phyloP scores from a whole-genome alignment of 176 grass and related monocot genomes.

The Lolium multiflorum region DNA sequence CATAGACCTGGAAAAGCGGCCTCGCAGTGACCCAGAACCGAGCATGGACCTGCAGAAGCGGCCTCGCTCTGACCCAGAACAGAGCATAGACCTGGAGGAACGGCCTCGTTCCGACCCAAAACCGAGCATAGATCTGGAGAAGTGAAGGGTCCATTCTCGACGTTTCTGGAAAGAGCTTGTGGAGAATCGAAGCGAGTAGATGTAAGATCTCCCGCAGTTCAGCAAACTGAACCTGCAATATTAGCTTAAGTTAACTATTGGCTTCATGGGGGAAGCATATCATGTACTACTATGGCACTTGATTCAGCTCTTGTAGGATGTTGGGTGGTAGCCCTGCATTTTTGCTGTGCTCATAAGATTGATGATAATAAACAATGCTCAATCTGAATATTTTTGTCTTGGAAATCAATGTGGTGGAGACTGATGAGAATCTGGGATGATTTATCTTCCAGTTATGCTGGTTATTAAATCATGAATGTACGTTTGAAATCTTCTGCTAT shows the following conservation, averaged over 20 bases:
- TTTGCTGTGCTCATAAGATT: conserved; percentile 51
- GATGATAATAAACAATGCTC: conserved; percentile 35
- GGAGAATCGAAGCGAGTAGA: conserved; percentile 19
- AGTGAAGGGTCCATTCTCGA: conserved; percentile 42
- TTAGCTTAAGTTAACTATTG: conserved; percentile 32
- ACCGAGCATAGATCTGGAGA: conserved; percentile 8
- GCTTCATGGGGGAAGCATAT: conserved; percentile 24
- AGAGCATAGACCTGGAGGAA: conserved; percentile 58
- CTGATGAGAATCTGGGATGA: conserved; percentile 6
- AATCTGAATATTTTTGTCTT: conserved; percentile 27
- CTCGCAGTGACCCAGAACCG: conserved; percentile 41
- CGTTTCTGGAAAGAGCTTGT: background rate
- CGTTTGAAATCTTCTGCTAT: background rate
- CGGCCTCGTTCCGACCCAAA: background rate
- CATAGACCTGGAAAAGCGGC: conserved; percentile 48
- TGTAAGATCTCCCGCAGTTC: conserved; percentile 16
- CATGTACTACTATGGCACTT: conserved; percentile 43
- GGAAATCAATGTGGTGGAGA: conserved; percentile 37
- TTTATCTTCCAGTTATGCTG: background rate
- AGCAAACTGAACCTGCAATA: conserved; percentile 41
- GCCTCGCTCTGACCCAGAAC: conserved; percentile 45
- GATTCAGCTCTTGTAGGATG: conserved; percentile 45
- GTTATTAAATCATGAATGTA: background rate
- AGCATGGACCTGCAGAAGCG: conserved; percentile 72
- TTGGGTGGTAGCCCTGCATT: conserved; percentile 44